phyloP scores from a whole-genome alignment of 805 yeast genomes.

The Jamesozyma rosinii region DNA sequence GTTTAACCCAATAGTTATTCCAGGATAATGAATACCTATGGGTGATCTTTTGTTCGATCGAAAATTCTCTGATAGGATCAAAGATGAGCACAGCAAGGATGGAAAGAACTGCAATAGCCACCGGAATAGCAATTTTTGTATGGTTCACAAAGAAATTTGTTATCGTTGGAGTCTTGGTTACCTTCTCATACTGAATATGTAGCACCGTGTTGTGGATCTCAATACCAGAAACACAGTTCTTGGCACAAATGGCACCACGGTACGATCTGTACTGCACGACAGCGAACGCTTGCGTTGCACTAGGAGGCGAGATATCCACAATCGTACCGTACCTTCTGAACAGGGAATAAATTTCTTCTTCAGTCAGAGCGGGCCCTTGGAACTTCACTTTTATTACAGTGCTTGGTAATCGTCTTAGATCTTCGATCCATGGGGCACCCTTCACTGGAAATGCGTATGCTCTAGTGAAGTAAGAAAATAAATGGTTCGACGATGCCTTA shows the following conservation, averaged over 20 bases:
- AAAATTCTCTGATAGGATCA: slow-evolving; percentile 85
- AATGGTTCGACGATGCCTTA: slow-evolving; percentile 31
- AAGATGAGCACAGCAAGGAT: slow-evolving; percentile 76
- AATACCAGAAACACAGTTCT: slow-evolving; percentile 83
- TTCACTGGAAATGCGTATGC: slow-evolving; percentile 64
- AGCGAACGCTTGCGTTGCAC: slow-evolving; percentile 40
- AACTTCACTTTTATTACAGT: slow-evolving; percentile 53
- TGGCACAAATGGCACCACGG: slow-evolving; percentile 73
- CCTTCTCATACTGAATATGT: slow-evolving; percentile 64
- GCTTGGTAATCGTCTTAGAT: slow-evolving; percentile 69
- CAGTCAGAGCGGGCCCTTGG: slow-evolving; percentile 74
- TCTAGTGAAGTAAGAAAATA: slow-evolving; percentile 36
- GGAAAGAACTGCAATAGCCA: slow-evolving; percentile 68
- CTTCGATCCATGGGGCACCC: slow-evolving; percentile 96
- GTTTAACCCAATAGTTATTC: slow-evolving; percentile 33
- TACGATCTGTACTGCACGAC: slow-evolving; percentile 45
- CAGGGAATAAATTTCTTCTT: slow-evolving; percentile 62
- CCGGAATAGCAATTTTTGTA: slow-evolving; percentile 74
- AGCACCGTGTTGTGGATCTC: slow-evolving; percentile 52
- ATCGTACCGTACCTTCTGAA: slow-evolving; percentile 85
- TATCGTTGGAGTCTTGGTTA: slow-evolving; percentile 43
- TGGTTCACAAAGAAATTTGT: slow-evolving; percentile 59
- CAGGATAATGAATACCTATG: slow-evolving; percentile 45
- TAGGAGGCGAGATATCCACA: slow-evolving; percentile 56
- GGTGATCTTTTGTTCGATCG: slow-evolving; percentile 64